Evolutionary conservation across 805 yeast genomes (phyloP).

Genomic region (Cyberlindnera euphorbiiphila): DNA sequence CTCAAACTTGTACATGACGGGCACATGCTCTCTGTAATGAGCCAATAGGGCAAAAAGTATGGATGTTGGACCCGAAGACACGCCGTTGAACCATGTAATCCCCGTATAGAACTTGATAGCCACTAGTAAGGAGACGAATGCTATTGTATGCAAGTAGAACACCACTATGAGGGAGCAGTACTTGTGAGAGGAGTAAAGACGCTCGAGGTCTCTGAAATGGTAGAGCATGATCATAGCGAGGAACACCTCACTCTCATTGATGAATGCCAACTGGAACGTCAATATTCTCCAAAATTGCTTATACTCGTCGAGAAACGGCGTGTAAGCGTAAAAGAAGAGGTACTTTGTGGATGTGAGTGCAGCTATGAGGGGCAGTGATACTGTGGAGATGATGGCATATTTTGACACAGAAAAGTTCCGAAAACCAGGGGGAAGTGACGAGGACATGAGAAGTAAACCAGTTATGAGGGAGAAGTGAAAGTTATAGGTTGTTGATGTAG

Average conservation of each 20-base stretch:
- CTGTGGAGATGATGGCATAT: constrained; percentile 20
- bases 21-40: constrained; percentile 35
- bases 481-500: too few relatives aligned
- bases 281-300: constrained; percentile 28
- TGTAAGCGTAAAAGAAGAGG: constrained; percentile 29
- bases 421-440: constrained; percentile 37
- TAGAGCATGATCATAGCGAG: constrained; percentile 33
- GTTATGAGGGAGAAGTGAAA: too few relatives aligned
- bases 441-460: too few relatives aligned
- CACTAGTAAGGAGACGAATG: constrained; percentile 11
- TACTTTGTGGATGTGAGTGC: constrained; percentile 36
- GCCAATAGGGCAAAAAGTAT: constrained; percentile 34
- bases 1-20: constrained; percentile 37
- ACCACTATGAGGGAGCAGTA: constrained; percentile 26
- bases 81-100: constrained; percentile 13
- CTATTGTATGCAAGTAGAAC: constrained; percentile 16
- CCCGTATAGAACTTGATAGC: constrained; percentile 22
- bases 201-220: constrained; percentile 35
- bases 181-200: constrained; percentile 35
- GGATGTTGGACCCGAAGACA: constrained; percentile 32
- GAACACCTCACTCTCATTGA: constrained; percentile 34
- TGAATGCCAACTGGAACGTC: constrained; percentile 24
- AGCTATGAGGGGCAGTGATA: constrained; percentile 31
- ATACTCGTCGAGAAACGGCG: constrained; percentile 34
- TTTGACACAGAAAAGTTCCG: constrained; percentile 34